phyloP scores from a whole-genome alignment of 495 filamentous ascomycete species.

The Daldinia caldariorum region DNA sequence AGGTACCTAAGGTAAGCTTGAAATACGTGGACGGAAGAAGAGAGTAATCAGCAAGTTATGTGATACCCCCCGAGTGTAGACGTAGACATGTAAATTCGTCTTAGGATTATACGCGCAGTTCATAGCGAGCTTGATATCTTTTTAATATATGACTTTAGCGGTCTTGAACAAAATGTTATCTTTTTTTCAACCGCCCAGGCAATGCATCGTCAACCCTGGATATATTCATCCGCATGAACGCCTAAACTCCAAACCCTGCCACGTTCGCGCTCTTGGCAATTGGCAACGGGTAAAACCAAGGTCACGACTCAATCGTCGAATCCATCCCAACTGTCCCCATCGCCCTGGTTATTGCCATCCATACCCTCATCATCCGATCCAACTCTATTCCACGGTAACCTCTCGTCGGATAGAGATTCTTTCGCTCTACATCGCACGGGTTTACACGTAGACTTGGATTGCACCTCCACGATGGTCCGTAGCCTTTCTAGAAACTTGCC shows the following conservation, averaged over 20 bases:
- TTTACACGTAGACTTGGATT: slow-evolving; percentile 69
- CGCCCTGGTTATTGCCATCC: slow-evolving; percentile 55
- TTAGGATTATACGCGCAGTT: slow-evolving; percentile 1
- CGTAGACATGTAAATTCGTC: slow-evolving; percentile 6
- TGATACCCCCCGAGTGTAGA: slow-evolving; percentile 30
- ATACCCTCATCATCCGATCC: slow-evolving; percentile 48
- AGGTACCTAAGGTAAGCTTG: background rate
- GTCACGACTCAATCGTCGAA: slow-evolving; percentile 65
- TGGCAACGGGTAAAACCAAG: background rate
- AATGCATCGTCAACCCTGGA: slow-evolving; percentile 13
- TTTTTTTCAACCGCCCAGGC: background rate
- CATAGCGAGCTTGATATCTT: background rate
- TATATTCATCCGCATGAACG: slow-evolving; percentile 21
- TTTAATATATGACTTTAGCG: background rate
- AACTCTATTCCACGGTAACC: slow-evolving; percentile 65
- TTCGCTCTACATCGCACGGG: slow-evolving; percentile 74
- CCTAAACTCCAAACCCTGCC: slow-evolving; percentile 25
- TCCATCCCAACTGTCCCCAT: slow-evolving; percentile 74
- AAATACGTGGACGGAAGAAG: background rate
- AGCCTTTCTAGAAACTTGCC: slow-evolving; percentile 51
- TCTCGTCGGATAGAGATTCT: slow-evolving; percentile 78
- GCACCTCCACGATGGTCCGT: slow-evolving; percentile 50
- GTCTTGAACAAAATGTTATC: background rate
- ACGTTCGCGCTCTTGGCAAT: background rate
- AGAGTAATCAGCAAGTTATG: slow-evolving; percentile 10